These are phyloP conservation scores for Ceratobasidium theobromae DNA, from an alignment of 1,284 basidiomycete genomes.

Conservation along the genomic window DNA sequence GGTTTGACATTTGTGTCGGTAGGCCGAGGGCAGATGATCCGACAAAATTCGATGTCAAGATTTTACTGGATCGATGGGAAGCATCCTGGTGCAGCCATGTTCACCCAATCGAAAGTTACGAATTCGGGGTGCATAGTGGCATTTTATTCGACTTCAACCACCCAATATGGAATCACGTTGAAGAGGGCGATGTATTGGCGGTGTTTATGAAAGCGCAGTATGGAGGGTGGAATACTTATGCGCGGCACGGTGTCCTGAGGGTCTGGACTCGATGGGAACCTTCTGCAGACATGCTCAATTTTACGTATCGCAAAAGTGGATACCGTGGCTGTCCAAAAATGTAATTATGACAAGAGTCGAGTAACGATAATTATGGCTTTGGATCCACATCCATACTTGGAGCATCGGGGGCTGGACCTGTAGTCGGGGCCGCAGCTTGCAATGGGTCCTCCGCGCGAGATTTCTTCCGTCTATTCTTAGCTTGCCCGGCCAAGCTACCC, in stretches of 20 bases:
- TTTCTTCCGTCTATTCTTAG: neutral
- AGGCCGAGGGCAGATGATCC: neutral
- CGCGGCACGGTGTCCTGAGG: neutral
- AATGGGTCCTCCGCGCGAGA: neutral
- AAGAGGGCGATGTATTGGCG: constrained; percentile 10
- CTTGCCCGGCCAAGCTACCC: neutral
- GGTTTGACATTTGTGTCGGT: constrained; percentile 8
- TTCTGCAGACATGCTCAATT: neutral
- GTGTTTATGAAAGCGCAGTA: neutral
- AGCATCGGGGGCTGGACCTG: neutral
- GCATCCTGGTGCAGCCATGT: constrained; percentile 6
- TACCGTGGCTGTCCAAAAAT: too few species aligned
- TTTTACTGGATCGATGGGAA: neutral
- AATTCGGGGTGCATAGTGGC: neutral
- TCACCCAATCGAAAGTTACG: neutral
- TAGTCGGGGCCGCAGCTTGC: neutral
- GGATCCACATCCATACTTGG: neutral
- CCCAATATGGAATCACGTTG: neutral
- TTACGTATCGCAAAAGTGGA: too few species aligned
- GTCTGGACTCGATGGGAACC: constrained; percentile 12
- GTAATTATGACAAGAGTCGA: too few species aligned
- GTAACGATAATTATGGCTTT: neutral
- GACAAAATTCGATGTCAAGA: neutral
- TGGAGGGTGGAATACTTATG: neutral
- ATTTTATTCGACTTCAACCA: neutral